Evolutionary conservation across 495 filamentous ascomycete genomes (phyloP).

Genomic region (Penicillium ochrochloron): DNA sequence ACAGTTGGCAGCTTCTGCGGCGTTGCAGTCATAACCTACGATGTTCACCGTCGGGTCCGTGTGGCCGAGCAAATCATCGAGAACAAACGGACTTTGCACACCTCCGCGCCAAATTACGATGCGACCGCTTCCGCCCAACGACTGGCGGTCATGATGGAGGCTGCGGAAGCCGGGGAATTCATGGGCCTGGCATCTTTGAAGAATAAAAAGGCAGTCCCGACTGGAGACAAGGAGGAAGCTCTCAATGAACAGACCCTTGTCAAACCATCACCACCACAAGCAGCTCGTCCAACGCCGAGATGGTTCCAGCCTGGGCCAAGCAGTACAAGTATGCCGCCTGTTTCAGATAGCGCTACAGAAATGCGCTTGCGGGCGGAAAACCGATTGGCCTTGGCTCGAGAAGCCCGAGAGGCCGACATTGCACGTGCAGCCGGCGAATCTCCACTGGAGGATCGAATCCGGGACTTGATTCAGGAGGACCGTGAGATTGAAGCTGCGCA

Average conservation of each 20-base stretch:
- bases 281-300: neutral
- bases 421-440: conserved; percentile 8
- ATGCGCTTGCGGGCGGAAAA: conserved; percentile 14
- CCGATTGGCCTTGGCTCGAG: conserved; percentile 19
- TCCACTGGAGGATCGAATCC: conserved; percentile 23
- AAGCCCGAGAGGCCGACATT: conserved; percentile 18
- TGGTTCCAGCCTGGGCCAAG: conserved; percentile 6
- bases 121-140: conserved; percentile 47
- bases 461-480: conserved; percentile 24
- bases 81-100: conserved; percentile 50
- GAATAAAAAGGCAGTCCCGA: conserved; percentile 12
- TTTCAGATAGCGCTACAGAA: neutral
- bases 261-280: neutral
- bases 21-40: conserved; percentile 48
- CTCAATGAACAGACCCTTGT: neutral
- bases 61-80: conserved; percentile 50
- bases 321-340: neutral
- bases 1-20: conserved; percentile 48
- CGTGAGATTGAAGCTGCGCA: conserved; percentile 46
- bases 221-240: neutral
- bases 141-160: conserved; percentile 47
- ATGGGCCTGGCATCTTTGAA: conserved; percentile 46
- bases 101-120: conserved; percentile 51
- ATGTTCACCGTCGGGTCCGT: conserved; percentile 46
- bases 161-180: conserved; percentile 50